Evolutionary conservation across 2,329 filamentous ascomycete species (phyloP).

Genomic region (Lecanicillium sp.): DNA sequence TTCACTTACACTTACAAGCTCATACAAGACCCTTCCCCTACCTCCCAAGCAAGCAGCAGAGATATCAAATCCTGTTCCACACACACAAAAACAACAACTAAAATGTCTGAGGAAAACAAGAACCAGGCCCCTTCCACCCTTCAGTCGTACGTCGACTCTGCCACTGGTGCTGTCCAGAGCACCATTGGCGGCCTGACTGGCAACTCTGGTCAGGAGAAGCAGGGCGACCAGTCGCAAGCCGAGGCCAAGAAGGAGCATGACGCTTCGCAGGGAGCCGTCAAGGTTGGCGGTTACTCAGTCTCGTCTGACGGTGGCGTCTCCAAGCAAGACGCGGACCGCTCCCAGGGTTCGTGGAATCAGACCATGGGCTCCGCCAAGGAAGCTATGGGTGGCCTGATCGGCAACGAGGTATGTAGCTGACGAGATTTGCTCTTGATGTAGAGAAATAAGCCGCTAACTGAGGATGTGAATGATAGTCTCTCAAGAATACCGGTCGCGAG

Average conservation of each 20-base stretch:
- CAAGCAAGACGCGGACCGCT: conserved; percentile 64
- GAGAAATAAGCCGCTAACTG: background rate
- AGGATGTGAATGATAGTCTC: conserved; percentile 31
- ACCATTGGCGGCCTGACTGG: conserved; percentile 66
- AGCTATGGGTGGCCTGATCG: conserved; percentile 64
- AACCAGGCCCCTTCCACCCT: conserved; percentile 56
- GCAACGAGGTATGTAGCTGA: conserved; percentile 50
- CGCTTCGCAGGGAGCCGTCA: conserved; percentile 65
- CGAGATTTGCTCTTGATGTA: too few relatives aligned
- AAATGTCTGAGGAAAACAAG: conserved; percentile 23
- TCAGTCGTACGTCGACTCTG: conserved; percentile 68
- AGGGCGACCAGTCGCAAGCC: conserved; percentile 58
- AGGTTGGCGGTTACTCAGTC: conserved; percentile 63
- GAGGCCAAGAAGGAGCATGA: conserved; percentile 60
- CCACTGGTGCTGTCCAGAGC: conserved; percentile 64
- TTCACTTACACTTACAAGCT: too few relatives aligned
- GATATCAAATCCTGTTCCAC: conserved; percentile 1
- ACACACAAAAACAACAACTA: conserved; percentile 8
- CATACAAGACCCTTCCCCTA: too few relatives aligned
- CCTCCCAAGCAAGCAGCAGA: too few relatives aligned
- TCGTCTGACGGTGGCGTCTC: conserved; percentile 62
- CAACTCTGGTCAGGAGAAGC: conserved; percentile 55
- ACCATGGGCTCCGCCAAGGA: conserved; percentile 84
- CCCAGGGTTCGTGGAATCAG: conserved; percentile 74
- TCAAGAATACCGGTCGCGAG: conserved; percentile 65